phyloP scores from a whole-genome alignment of 768 basidiomycete species.

The Tylopilus intermedius region DNA sequence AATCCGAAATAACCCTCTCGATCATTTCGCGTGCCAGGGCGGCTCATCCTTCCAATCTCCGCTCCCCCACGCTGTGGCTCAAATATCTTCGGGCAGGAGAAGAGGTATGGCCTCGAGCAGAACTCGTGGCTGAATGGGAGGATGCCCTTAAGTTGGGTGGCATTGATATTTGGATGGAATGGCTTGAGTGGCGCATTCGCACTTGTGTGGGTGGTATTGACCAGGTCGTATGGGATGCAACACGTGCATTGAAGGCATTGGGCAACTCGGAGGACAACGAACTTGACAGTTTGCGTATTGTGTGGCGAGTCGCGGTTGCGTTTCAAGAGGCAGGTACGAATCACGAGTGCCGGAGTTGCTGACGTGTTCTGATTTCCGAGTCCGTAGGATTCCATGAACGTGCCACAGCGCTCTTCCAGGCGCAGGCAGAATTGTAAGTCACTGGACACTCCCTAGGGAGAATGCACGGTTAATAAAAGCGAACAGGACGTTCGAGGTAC shows the following conservation, averaged over 20 bases:
- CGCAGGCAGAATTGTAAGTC: slow-evolving; percentile 75
- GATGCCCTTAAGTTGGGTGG: slow-evolving; percentile 49
- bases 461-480: slow-evolving; percentile 6
- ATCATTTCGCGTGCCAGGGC: slow-evolving; percentile 61
- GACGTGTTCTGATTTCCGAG: slow-evolving; percentile 1
- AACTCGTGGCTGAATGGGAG: slow-evolving; percentile 65
- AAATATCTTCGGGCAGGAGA: slow-evolving; percentile 69
- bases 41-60: slow-evolving; percentile 47
- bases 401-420: slow-evolving; percentile 74
- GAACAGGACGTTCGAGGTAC: slow-evolving; percentile 55
- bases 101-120: slow-evolving; percentile 59
- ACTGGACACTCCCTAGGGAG: background rate
- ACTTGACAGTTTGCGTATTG: slow-evolving; percentile 49
- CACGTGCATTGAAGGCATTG: slow-evolving; percentile 43
- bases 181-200: slow-evolving; percentile 72
- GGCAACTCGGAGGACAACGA: slow-evolving; percentile 42
- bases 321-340: slow-evolving; percentile 62
- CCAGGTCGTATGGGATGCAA: slow-evolving; percentile 48
- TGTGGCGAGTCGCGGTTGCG: slow-evolving; percentile 66
- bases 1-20: slow-evolving; percentile 66
- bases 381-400: slow-evolving; percentile 64
- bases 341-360: background rate
- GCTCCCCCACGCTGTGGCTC: slow-evolving; percentile 49
- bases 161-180: slow-evolving; percentile 67
- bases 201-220: slow-evolving; percentile 44